Percentiles rank a stretch among this genome's conserved stretches.
Evolutionary conservation across 1,284 basidiomycete species (phyloP).

Genomic region (Hemileia vastatrix): DNA sequence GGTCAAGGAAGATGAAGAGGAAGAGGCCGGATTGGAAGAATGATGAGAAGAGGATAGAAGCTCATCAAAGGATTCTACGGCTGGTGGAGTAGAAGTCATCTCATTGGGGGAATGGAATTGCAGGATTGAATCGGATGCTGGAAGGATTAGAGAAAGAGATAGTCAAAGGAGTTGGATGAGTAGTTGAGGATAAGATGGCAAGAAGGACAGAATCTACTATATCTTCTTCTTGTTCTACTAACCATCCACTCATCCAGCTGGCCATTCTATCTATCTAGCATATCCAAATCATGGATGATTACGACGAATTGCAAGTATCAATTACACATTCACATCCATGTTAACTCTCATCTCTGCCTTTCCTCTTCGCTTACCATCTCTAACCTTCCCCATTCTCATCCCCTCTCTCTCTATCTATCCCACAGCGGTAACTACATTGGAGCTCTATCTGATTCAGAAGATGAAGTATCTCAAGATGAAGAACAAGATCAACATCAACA

Average conservation of each 20-base stretch:
- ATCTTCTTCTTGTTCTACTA: no score
- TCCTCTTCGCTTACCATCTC: not conserved
- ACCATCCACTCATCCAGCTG: no score
- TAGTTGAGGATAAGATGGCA: no score
- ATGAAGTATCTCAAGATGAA: conserved; percentile 25
- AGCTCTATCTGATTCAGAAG: conserved; percentile 39
- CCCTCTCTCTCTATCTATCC: not conserved
- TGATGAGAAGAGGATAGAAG: not conserved
- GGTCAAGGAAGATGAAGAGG: not conserved
- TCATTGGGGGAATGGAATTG: no score
- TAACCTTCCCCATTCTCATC: not conserved
- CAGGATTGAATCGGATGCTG: no score
- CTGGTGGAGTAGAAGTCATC: not conserved
- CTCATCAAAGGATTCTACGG: not conserved
- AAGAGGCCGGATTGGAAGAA: not conserved
- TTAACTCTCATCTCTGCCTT: not conserved
- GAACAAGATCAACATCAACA: conserved; percentile 6
- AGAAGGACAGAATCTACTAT: no score
- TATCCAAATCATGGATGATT: no score
- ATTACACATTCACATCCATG: no score
- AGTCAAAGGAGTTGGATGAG: no score
- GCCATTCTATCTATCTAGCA: no score
- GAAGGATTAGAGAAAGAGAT: no score
- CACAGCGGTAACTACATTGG: conserved; percentile 41
- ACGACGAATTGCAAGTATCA: no score